These are phyloP conservation scores for Cyberlindnera veronae DNA, from an alignment of 805 yeast genomes.

Conservation along the genomic window DNA sequence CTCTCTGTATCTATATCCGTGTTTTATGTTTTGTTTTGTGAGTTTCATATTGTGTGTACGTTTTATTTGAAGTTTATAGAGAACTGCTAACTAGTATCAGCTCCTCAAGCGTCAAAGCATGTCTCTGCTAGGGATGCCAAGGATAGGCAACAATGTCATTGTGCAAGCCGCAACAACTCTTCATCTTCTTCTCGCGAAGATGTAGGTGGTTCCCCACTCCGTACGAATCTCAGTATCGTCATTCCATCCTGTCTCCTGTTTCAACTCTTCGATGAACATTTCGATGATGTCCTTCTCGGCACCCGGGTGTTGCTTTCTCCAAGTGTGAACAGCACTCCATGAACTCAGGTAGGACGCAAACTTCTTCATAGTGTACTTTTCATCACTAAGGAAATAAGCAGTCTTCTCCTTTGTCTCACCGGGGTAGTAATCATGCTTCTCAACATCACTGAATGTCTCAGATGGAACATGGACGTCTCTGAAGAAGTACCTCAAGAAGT, in stretches of 20 bases:
- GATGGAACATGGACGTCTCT: constrained; percentile 42
- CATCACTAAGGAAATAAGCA: constrained; percentile 37
- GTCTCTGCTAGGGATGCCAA: no score
- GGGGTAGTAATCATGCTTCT: constrained; percentile 33
- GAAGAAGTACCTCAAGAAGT: constrained; percentile 41
- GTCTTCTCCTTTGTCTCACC: constrained; percentile 23
- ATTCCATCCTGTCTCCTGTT: constrained; percentile 42
- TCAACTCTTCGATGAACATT: constrained; percentile 41
- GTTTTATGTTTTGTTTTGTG: neutral
- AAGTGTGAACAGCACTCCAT: constrained; percentile 62
- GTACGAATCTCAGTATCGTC: constrained; percentile 40
- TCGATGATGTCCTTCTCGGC: constrained; percentile 46
- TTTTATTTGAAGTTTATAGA: neutral
- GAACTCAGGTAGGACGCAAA: constrained; percentile 54
- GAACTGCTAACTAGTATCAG: no score
- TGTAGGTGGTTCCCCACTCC: constrained; percentile 55
- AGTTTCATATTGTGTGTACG: neutral
- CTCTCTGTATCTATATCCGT: no score
- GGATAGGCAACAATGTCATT: no score
- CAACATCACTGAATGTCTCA: constrained; percentile 40
- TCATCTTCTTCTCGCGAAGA: constrained; percentile 38
- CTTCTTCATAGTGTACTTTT: constrained; percentile 40
- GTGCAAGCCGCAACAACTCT: neutral
- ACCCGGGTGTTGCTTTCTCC: constrained; percentile 45
- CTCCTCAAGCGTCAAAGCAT: no score